Evolutionary conservation across 345 rosid genomes (phyloP).

Genomic region (Gossypium ekmanianum): DNA sequence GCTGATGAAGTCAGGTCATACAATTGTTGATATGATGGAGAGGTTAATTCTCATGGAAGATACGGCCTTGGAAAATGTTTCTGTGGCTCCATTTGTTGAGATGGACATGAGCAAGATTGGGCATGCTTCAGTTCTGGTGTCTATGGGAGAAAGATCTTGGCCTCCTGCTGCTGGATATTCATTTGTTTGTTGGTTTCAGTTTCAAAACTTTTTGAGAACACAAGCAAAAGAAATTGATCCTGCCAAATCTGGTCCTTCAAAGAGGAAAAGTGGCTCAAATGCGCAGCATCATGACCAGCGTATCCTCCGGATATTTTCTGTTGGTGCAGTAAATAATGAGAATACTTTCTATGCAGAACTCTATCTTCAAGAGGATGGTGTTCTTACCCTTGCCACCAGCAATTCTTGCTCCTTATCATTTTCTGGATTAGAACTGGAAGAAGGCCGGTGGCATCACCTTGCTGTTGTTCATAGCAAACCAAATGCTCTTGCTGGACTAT

Average conservation of each 20-base stretch:
- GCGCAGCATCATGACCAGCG: constrained; percentile 57
- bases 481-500: constrained; percentile 98
- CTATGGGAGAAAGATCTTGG: constrained; percentile 99
- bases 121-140: constrained; percentile 94
- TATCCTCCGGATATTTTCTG: constrained; percentile 82
- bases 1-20: constrained; percentile 66
- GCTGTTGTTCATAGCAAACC: constrained; percentile 99
- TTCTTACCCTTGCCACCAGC: constrained; percentile 93
- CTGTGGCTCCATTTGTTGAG: constrained; percentile 92
- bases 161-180: constrained; percentile 99
- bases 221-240: constrained; percentile 63
- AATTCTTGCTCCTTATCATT: constrained; percentile 80
- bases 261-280: constrained; percentile 43
- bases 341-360: constrained; percentile 77
- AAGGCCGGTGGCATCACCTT: constrained; percentile 99
- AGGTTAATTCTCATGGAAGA: constrained; percentile 86
- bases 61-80: constrained; percentile 66
- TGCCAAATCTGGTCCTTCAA: constrained; percentile 48
- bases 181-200: constrained; percentile 98
- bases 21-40: constrained; percentile 91
- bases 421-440: constrained; percentile 91
- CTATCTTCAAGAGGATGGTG: constrained; percentile 90
- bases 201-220: constrained; percentile 58
- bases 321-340: constrained; percentile 74
- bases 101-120: constrained; percentile 96